These are phyloP conservation scores for Musa itinerans DNA, from an alignment of 176 grass and related monocot genomes.

Conservation along the genomic window DNA sequence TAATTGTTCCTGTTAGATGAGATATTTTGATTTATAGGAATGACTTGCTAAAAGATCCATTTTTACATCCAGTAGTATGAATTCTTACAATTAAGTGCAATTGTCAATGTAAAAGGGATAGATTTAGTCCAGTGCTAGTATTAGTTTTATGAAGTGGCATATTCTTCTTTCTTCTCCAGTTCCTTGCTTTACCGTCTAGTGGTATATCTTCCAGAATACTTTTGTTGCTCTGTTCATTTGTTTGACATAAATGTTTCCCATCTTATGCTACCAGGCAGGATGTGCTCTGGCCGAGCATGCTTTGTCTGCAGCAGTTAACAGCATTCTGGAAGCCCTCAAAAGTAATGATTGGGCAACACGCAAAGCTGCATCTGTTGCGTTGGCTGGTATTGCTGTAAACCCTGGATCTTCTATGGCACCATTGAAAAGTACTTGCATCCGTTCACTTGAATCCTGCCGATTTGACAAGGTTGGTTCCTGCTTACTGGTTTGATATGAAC, in stretches of 20 bases:
- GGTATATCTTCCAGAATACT: background rate
- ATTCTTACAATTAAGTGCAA: no score
- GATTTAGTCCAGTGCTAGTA: no score
- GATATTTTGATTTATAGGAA: no score
- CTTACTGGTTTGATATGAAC: background rate
- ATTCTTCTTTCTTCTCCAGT: no score
- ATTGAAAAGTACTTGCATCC: constrained; percentile 63
- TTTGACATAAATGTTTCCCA: background rate
- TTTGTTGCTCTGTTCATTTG: constrained; percentile 8
- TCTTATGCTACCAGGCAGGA: constrained; percentile 50
- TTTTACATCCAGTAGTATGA: no score
- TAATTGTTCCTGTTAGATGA: no score
- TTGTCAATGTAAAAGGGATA: no score
- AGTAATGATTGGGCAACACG: constrained; percentile 83
- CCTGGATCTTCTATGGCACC: constrained; percentile 52
- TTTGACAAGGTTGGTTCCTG: constrained; percentile 77
- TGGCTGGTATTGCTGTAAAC: constrained; percentile 66
- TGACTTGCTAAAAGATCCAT: no score
- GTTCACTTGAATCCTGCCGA: constrained; percentile 75
- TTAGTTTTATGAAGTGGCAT: no score
- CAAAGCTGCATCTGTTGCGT: constrained; percentile 65
- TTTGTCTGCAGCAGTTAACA: constrained; percentile 59
- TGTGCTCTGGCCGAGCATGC: constrained; percentile 59
- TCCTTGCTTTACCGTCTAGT: no score
- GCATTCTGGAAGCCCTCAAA: constrained; percentile 69